Percentiles rank a stretch among this genome's conserved stretches.
Evolutionary conservation across 805 yeast genomes (phyloP).

Genomic region (Ascoidea rubescens): DNA sequence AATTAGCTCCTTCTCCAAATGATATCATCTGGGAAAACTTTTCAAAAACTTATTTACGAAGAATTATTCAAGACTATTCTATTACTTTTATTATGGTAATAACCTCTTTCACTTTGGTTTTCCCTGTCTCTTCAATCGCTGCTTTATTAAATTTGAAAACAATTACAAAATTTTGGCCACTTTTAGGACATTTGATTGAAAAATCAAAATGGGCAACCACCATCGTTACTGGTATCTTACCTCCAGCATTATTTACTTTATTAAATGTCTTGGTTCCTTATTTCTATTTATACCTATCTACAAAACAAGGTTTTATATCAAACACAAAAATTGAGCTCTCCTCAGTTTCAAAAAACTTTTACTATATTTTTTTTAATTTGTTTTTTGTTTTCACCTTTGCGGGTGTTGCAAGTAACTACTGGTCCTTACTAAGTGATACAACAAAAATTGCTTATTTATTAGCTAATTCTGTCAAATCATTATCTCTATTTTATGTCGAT

Average conservation of each 20-base stretch:
- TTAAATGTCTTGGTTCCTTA: conserved; percentile 41
- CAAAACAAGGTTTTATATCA: conserved; percentile 37
- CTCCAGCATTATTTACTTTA: conserved; percentile 43
- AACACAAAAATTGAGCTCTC: conserved; percentile 47
- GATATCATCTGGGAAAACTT: conserved; percentile 89
- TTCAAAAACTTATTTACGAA: conserved; percentile 45
- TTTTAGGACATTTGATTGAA: conserved; percentile 36
- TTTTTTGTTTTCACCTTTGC: conserved; percentile 48
- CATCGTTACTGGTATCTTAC: conserved; percentile 46
- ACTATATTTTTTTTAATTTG: conserved; percentile 46
- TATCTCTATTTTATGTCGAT: conserved; percentile 42
- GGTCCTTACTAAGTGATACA: conserved; percentile 42
- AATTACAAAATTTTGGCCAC: conserved; percentile 44
- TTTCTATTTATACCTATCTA: conserved; percentile 35
- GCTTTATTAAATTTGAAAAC: conserved; percentile 42
- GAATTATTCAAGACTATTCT: conserved; percentile 21
- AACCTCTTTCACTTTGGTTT: conserved; percentile 36
- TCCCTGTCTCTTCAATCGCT: conserved; percentile 42
- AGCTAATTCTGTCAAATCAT: conserved; percentile 36
- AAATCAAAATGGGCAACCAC: conserved; percentile 38
- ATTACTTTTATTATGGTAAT: conserved; percentile 30
- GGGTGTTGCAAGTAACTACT: conserved; percentile 47
- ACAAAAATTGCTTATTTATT: conserved; percentile 42
- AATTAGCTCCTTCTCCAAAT: conserved; percentile 89
- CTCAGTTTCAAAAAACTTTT: conserved; percentile 42